Conservation (phyloP, 2,329 filamentous ascomycete genomes). For the Dactylellina haptotyla region DNA sequence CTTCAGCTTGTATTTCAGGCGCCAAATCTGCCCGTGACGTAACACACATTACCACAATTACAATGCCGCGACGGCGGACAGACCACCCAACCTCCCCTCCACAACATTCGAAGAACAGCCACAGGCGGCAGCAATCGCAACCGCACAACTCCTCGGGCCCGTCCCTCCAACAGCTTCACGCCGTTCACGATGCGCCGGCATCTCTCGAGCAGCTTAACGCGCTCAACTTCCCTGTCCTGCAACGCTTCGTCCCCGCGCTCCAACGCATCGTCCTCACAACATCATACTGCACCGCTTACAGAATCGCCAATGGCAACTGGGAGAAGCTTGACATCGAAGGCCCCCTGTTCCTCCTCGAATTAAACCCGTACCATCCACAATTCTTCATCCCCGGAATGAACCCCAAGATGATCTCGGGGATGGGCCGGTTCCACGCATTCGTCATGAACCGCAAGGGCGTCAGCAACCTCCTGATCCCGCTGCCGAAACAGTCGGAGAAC, state of each 20-base stretch:
- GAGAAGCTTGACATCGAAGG: constrained; percentile 49
- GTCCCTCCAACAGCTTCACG: constrained; percentile 36
- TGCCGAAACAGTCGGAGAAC: constrained; percentile 40
- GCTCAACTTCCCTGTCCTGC: constrained; percentile 44
- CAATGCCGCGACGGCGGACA: constrained; percentile 34
- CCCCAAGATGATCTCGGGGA: constrained; percentile 7
- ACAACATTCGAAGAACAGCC: constrained; percentile 20
- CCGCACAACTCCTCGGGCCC: constrained; percentile 41
- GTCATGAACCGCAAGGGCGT: constrained; percentile 45
- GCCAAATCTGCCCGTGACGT: background rate
- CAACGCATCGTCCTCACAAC: constrained; percentile 38
- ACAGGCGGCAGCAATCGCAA: constrained; percentile 42
- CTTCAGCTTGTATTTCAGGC: background rate
- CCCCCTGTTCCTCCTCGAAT: constrained; percentile 40
- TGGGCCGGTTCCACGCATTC: constrained; percentile 39
- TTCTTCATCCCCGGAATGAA: constrained; percentile 13
- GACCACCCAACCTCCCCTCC: constrained; percentile 49
- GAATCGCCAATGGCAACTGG: constrained; percentile 38
- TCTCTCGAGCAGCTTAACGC: constrained; percentile 46
- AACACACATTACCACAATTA: background rate
- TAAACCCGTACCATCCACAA: constrained; percentile 29
- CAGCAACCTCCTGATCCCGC: constrained; percentile 48
- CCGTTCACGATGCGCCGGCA: constrained; percentile 39
- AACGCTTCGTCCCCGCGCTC: constrained; percentile 22
- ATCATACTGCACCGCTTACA: constrained; percentile 46